Evolutionary conservation across 345 rosid genomes (phyloP).

Genomic region (Lumnitzera racemosa): DNA sequence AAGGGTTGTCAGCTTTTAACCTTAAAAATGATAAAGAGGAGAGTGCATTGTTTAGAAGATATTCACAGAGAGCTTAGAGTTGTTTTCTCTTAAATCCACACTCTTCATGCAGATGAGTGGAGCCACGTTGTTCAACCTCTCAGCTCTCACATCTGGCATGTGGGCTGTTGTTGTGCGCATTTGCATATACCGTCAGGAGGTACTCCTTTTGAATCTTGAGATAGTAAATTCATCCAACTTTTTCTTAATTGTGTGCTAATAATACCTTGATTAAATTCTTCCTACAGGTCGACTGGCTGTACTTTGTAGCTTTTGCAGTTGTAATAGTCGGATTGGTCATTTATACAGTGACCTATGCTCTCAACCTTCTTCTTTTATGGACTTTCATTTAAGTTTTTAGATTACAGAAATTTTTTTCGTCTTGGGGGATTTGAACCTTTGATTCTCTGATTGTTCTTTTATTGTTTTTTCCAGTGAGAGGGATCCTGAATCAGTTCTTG

Average conservation of each 20-base stretch:
- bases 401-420: too few species aligned
- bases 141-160: conserved; percentile 50
- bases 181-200: conserved; percentile 44
- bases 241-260: neutral
- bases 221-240: neutral
- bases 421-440: too few species aligned
- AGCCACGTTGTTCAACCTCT: conserved; percentile 52
- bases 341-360: conserved; percentile 33
- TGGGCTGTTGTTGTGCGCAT: conserved; percentile 51
- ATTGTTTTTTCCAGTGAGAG: conserved; percentile 13
- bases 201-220: conserved; percentile 3
- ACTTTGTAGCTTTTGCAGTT: conserved; percentile 33
- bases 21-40: too few species aligned
- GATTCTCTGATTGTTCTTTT: too few species aligned
- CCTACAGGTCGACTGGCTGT: conserved; percentile 56
- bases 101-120: conserved; percentile 35
- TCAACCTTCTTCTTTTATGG: too few species aligned
- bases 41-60: too few species aligned
- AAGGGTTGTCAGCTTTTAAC: too few species aligned
- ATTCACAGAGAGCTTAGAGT: too few species aligned
- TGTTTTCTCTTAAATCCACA: neutral
- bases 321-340: conserved; percentile 37
- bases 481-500: conserved; percentile 6
- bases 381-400: too few species aligned
- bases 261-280: neutral